Evolutionary conservation across 805 yeast genomes (phyloP).

Genomic region (Komagataella phaffii): DNA sequence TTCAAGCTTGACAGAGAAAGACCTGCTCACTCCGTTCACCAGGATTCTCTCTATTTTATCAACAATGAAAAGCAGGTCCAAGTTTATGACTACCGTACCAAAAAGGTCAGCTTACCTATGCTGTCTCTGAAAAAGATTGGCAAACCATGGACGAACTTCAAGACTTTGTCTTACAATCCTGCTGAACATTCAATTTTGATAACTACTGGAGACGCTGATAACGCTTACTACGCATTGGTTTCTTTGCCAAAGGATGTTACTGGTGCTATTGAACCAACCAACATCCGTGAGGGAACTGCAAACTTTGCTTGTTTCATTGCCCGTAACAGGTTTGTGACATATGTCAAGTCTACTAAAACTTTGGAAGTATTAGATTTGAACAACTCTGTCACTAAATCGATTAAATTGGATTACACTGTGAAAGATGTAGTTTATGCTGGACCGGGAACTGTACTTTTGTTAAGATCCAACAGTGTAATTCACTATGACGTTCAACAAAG

Average conservation of each 20-base stretch:
- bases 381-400: conserved; percentile 69
- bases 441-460: conserved; percentile 70
- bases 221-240: conserved; percentile 58
- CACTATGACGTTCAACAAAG: conserved; percentile 90
- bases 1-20: conserved; percentile 96
- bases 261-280: conserved; percentile 91
- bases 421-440: conserved; percentile 66
- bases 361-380: conserved; percentile 75
- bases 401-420: conserved; percentile 53
- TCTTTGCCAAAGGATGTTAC: conserved; percentile 74
- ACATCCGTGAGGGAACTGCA: conserved; percentile 67
- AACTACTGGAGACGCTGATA: conserved; percentile 61
- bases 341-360: conserved; percentile 46
- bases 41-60: conserved; percentile 62
- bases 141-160: conserved; percentile 73
- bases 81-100: conserved; percentile 53
- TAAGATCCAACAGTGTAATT: conserved; percentile 61
- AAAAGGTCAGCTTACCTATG: conserved; percentile 62
- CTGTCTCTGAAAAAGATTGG: conserved; percentile 77
- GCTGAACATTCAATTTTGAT: conserved; percentile 79
- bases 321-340: conserved; percentile 86
- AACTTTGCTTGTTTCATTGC: conserved; percentile 84
- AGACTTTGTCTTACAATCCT: conserved; percentile 82
- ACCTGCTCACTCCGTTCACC: conserved; percentile 71
- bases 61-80: conserved; percentile 82